Evolutionary conservation across 1,284 basidiomycete species (phyloP).

Genomic region (Ustilago hordei): DNA sequence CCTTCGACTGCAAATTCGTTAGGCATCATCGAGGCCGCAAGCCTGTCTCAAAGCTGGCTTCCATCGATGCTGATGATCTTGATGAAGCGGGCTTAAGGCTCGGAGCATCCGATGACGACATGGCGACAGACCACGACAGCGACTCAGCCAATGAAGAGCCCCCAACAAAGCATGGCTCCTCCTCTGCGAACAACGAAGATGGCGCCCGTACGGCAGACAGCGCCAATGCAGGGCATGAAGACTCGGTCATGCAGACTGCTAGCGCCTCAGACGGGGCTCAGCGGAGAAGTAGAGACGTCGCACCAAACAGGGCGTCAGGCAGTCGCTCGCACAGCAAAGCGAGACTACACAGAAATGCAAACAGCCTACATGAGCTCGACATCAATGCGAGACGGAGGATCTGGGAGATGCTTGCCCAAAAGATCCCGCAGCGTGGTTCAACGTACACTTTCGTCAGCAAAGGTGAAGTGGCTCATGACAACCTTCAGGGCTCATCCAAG

Average conservation of each 20-base stretch:
- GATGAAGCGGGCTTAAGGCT: slow-evolving; percentile 11
- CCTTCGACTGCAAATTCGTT: slow-evolving; percentile 47
- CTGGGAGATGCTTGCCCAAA: slow-evolving; percentile 52
- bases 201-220: neutral
- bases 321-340: slow-evolving; percentile 37
- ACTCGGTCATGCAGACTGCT: neutral
- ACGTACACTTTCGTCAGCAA: slow-evolving; percentile 53
- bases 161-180: neutral
- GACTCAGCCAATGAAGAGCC: slow-evolving; percentile 26
- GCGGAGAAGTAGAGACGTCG: slow-evolving; percentile 22
- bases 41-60: slow-evolving; percentile 47
- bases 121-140: slow-evolving; percentile 29
- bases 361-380: slow-evolving; percentile 42
- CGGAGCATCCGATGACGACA: slow-evolving; percentile 28
- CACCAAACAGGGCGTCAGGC: neutral
- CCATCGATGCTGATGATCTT: slow-evolving; percentile 32
- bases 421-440: slow-evolving; percentile 50
- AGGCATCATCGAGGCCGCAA: slow-evolving; percentile 44
- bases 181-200: slow-evolving; percentile 6
- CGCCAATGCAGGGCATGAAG: slow-evolving; percentile 1
- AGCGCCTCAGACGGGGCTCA: slow-evolving; percentile 6
- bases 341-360: slow-evolving; percentile 21
- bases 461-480: slow-evolving; percentile 49
- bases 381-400: slow-evolving; percentile 38
- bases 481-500: slow-evolving; percentile 34